Base-by-base conservation (phyloP, 2,329 filamentous ascomycete genomes). In the Fusarium austroafricanum region DNA sequence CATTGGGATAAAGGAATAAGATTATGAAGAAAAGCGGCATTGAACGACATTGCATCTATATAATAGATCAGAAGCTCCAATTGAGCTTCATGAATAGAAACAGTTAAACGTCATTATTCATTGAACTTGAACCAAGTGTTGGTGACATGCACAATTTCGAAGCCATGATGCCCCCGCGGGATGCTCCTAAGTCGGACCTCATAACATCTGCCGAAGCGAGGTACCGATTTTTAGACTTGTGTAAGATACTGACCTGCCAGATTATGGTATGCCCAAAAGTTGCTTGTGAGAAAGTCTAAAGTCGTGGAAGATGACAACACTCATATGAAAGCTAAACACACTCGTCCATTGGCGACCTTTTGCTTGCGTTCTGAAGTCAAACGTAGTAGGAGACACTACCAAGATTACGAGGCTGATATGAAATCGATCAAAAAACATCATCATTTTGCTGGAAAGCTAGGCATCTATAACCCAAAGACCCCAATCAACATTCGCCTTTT, bases 401-500 rank as follows among this genome's bases (percentile, higher is more conserved):
- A n/a, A 33, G 11, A n/a, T 10, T 11, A 9, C 10, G 17, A 14
- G 20, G 10, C 14, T 9, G 12, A 26, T 6, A 26, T 26, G 26
- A 35, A n/a, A 21, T n/a, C 28, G 10, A n/a, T 57, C 28, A 47
- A 57, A 46, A 20, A 40, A 21, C 8, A 29, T 61, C 40, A 20
- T 46, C 17, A 39, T 43, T 69, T 55, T 61, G 33, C 29, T 47
- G 38, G 12, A 39, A 38, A 42, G 31, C 28, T 28, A 43, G 20
- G 21, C 52, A 39, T 44, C 33, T 43, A 49, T 47, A 39, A 33
- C 15, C 20, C 40, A 29, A 46, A 51, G 45, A 44, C 15, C 52
- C 35, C 31, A 29, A 26, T 33, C 43, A 47, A 37, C 65, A 64
- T 52, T 71, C 61, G 59, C 55, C 64, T 50, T 60, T 68, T 57